These are phyloP conservation scores for Pogostemon cablin DNA, from an alignment of 257 asterid species.

Conservation along the genomic window DNA sequence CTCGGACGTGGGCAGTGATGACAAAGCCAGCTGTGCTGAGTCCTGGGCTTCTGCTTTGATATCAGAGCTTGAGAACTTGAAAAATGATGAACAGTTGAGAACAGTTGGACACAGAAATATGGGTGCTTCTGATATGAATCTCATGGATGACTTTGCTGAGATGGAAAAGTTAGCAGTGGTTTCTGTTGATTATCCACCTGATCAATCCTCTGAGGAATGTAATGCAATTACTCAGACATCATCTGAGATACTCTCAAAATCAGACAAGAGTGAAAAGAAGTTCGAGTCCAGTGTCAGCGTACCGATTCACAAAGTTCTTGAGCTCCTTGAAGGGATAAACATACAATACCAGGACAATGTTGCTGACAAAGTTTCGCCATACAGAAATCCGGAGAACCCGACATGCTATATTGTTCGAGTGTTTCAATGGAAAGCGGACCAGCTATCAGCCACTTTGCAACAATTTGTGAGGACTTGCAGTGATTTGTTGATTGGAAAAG, in stretches of 20 bases:
- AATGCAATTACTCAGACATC: conserved; percentile 30
- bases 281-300: conserved; percentile 38
- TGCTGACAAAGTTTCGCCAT: conserved; percentile 36
- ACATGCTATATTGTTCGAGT: conserved; percentile 64
- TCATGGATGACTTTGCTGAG: conserved; percentile 96
- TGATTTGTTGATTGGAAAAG: conserved; percentile 59
- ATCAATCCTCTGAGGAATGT: conserved; percentile 39
- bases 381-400: conserved; percentile 44
- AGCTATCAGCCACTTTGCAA: conserved; percentile 55
- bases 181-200: conserved; percentile 45
- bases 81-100: conserved; percentile 50
- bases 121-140: conserved; percentile 65
- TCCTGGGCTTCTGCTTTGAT: conserved; percentile 70
- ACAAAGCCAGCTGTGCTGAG: conserved; percentile 64
- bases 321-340: conserved; percentile 79
- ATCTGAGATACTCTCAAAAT: conserved; percentile 24
- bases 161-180: conserved; percentile 83
- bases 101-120: conserved; percentile 44
- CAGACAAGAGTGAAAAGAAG: conserved; percentile 34
- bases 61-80: conserved; percentile 67
- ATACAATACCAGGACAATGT: conserved; percentile 44
- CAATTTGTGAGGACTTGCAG: conserved; percentile 65
- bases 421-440: conserved; percentile 87
- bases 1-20: conserved; percentile 68
- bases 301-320: conserved; percentile 62